Evolutionary conservation across 305 asterid genomes (phyloP).

Genomic region (Withania somnifera): DNA sequence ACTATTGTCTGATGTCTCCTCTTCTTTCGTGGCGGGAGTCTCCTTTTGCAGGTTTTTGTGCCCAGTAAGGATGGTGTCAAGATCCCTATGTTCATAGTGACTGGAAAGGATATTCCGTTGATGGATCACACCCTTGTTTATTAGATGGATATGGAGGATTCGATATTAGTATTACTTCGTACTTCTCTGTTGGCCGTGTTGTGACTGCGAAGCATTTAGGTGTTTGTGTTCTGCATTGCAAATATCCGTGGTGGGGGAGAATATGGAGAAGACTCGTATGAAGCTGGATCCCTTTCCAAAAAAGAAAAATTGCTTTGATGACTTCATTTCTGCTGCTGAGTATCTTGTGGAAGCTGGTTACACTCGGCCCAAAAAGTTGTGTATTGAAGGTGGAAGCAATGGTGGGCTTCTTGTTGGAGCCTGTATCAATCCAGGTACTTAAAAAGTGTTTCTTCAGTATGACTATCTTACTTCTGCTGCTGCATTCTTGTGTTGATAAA

Average conservation of each 20-base stretch:
- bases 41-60: conserved; percentile 54
- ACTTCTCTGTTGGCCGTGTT: conserved; percentile 46
- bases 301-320: conserved; percentile 92
- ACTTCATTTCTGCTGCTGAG: conserved; percentile 78
- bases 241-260: conserved; percentile 99
- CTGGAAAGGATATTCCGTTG: conserved; percentile 55
- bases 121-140: conserved; percentile 88
- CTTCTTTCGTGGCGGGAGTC: neutral
- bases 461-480: neutral
- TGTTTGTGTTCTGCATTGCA: conserved; percentile 63
- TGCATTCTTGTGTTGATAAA: neutral
- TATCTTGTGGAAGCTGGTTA: conserved; percentile 80
- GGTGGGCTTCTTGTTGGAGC: conserved; percentile 97
- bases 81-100: conserved; percentile 74
- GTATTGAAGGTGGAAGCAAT: conserved; percentile 97
- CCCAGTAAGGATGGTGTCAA: conserved; percentile 70
- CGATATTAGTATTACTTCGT: conserved; percentile 61
- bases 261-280: conserved; percentile 97
- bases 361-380: conserved; percentile 68
- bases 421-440: conserved; percentile 84
- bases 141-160: conserved; percentile 91
- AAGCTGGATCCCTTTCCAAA: conserved; percentile 66
- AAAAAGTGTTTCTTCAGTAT: neutral
- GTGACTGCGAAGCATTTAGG: conserved; percentile 60
- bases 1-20: neutral